These are phyloP conservation scores for Sporothrix mexicana DNA, from an alignment of 2,329 filamentous ascomycete genomes.

Conservation along the genomic window DNA sequence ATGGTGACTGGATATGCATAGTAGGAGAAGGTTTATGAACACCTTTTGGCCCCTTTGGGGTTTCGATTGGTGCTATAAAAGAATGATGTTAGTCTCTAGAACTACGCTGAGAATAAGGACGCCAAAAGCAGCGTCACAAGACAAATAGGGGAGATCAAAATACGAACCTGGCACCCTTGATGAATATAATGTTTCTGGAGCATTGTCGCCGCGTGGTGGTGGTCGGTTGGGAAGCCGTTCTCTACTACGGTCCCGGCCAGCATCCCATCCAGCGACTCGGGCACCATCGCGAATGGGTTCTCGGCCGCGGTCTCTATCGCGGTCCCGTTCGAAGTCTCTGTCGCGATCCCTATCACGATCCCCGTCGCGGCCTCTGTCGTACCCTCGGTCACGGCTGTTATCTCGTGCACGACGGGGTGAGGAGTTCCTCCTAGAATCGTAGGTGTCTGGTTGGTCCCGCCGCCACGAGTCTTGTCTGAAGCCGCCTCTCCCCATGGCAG, in stretches of 20 bases:
- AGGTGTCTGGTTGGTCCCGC: constrained; percentile 10
- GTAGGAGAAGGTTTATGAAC: too few species aligned
- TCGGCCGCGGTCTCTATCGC: constrained; percentile 36
- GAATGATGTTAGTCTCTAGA: neutral
- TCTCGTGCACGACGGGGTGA: constrained; percentile 4
- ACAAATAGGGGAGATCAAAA: neutral
- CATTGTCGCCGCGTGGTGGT: neutral
- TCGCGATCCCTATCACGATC: constrained; percentile 32
- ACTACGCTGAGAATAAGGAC: neutral
- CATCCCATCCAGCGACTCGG: constrained; percentile 34
- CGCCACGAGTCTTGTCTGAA: neutral
- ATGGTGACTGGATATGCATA: too few species aligned
- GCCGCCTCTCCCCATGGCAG: neutral
- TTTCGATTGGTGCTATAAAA: too few species aligned
- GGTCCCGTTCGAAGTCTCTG: constrained; percentile 30
- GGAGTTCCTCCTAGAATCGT: neutral
- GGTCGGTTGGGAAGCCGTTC: neutral
- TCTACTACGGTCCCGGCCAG: neutral
- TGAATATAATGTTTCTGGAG: neutral
- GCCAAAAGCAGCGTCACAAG: neutral
- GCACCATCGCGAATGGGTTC: constrained; percentile 27
- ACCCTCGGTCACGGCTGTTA: constrained; percentile 12
- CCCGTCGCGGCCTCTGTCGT: constrained; percentile 30
- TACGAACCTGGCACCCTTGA: constrained; percentile 11
- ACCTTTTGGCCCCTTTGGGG: constrained; percentile 19